Evolutionary conservation across 164 flowering plant species (phyloP), one percentile per base, ranked within the genome.

Genomic region (Kalanchoe fedtschenkoi): DNA sequence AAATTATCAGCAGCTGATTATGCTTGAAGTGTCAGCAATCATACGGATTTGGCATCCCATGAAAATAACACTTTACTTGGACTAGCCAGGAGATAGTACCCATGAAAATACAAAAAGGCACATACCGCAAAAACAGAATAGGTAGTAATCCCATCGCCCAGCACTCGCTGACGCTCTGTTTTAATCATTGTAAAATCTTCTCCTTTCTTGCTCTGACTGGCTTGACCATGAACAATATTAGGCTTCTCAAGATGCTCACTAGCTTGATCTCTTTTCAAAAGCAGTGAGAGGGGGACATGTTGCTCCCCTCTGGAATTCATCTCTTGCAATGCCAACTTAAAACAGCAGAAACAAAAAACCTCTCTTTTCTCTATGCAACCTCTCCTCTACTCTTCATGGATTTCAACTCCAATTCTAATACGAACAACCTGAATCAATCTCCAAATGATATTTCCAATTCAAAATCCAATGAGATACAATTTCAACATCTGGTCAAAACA

Each of bases 281-380:
- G 17, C 2, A 42, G 17, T 4, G 46, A 42, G 46, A 42, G 46
- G 46, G 46, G 16, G 16, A 42, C 46, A 6, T 15, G 46, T 19
- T 42, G 46, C 46, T 42, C 46, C 46, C 46, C 46, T 42, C 46
- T 42, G 17, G 46, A 42, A 42, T 19, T 42, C 46, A 42, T 42
- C 46, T 42, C 46, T 10, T 19, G 16, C 46, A 42, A 42, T 42
- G 17, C n/a, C 17, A 42, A 42, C 46, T n/a, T n/a, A n/a, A n/a
- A n/a, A n/a, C n/a, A n/a, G n/a, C n/a, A n/a, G n/a, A n/a, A n/a
- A n/a, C n/a, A n/a, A n/a, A n/a, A n/a, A n/a, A n/a, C n/a, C n/a
- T n/a, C n/a, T n/a, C n/a, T n/a, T n/a, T n/a, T n/a, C n/a, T n/a
- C n/a, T n/a, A n/a, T n/a, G n/a, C n/a, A n/a, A n/a, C n/a, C n/a